Base-by-base conservation (phyloP, 306 rosid genomes). In the Quercus parvula region DNA sequence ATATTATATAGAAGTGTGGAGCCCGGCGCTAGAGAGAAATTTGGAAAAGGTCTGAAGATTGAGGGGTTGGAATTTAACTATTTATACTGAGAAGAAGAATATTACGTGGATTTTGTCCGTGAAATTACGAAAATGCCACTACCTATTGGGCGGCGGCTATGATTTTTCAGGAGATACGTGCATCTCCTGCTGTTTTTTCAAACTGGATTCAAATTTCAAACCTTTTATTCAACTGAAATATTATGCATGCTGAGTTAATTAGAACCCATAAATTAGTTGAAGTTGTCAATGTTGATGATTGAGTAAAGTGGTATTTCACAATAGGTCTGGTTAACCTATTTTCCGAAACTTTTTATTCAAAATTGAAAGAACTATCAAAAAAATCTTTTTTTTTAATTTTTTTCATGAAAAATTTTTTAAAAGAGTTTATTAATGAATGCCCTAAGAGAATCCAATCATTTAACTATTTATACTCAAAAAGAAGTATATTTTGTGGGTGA, bases 211-310 rank as follows among this genome's bases (percentile, higher is more conserved):
- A 38, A 38, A 38, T 7, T 0, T 38, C 0, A 38, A 7, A 6
- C 7, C 2, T 41, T 41, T 41, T 7, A 41, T 41, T 8, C 0
- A 0, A 2, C 1, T 2, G 0, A 2, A 41, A 2, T 0, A 1
- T 38, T 38, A 38, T 35, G 0, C 8, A 5, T 5, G 8, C 0
- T 35, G 2, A 7, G 0, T 7, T 38, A 38, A 38, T 0, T 7
- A 38, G 0, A 7, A 38, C 0, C 0, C 0, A 41, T 0, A 8
- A 41, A 41, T 41, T 0, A 0, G 3, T 8, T 8, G 1, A 41
- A 41, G 0, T 8, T 8, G 1, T 0, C 1, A 2, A 41, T 8
- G 0, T 41, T 41, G 1, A 7, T 1, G 2, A 7, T 41, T 41
- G 46, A 41, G 46, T 41, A 41, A 41, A 41, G 11, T 8, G 12